Conservation (phyloP, 345 rosid species). For the Tarenaya hassleriana region DNA sequence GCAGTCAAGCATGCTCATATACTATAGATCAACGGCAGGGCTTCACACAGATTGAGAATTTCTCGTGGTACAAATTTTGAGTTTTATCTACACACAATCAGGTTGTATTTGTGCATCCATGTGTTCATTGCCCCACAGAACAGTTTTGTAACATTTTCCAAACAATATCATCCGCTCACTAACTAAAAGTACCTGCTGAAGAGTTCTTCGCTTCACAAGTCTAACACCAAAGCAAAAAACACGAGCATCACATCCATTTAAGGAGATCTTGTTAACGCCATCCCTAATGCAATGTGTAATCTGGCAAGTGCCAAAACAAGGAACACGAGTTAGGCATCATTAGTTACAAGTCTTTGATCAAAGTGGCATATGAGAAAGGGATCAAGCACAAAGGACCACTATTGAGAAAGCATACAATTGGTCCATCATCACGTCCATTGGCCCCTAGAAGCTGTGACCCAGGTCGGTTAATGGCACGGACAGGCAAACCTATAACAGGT, state of each 20-base stretch:
- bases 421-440: slow-evolving; percentile 98
- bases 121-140: not conserved
- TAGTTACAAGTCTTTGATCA: not conserved
- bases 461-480: slow-evolving; percentile 86
- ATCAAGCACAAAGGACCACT: slow-evolving; percentile 1
- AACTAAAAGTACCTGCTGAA: slow-evolving; percentile 55
- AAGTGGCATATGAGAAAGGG: slow-evolving; percentile 3
- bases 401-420: slow-evolving; percentile 56
- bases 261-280: slow-evolving; percentile 65
- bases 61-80: no score
- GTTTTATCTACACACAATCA: no score
- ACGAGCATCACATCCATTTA: slow-evolving; percentile 72
- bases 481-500: slow-evolving; percentile 42
- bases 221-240: slow-evolving; percentile 82
- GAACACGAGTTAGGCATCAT: slow-evolving; percentile 3
- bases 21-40: slow-evolving; percentile 2
- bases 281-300: slow-evolving; percentile 59
- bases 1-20: not conserved
- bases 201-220: slow-evolving; percentile 65
- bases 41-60: no score
- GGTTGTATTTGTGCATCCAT: slow-evolving; percentile 1
- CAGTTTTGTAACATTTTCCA: slow-evolving; percentile 5
- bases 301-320: slow-evolving; percentile 43
- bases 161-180: slow-evolving; percentile 7
- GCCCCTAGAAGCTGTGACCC: slow-evolving; percentile 82